Evolutionary conservation across 2,329 filamentous ascomycete species (phyloP).

Genomic region (Neodidymelliopsis sp.): DNA sequence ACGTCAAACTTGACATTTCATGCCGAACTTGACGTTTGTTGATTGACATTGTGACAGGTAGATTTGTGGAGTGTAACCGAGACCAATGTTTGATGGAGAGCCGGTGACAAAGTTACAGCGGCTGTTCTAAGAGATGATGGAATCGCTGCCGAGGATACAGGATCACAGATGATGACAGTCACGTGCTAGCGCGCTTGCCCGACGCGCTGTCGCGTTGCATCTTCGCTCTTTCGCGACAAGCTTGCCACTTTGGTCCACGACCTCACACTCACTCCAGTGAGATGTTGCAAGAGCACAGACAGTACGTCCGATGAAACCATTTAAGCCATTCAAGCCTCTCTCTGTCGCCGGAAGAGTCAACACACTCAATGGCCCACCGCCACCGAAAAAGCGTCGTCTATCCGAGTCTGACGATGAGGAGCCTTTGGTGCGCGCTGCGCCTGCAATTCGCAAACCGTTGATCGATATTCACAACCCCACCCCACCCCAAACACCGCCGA

Average conservation of each 20-base stretch:
- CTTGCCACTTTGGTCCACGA: neutral
- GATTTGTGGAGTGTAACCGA: neutral
- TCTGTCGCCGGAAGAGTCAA: constrained; percentile 40
- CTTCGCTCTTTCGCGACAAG: neutral
- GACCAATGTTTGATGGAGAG: too few species aligned
- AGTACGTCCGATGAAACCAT: constrained; percentile 6
- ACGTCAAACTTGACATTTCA: constrained; percentile 12
- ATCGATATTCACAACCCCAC: constrained; percentile 33
- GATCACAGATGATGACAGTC: neutral
- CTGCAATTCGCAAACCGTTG: constrained; percentile 42
- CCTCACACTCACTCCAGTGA: neutral
- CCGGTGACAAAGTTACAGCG: neutral
- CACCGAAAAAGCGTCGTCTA: constrained; percentile 53
- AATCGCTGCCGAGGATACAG: too few species aligned
- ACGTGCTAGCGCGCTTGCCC: constrained; percentile 8
- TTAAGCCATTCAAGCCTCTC: constrained; percentile 47
- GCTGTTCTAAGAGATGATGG: too few species aligned
- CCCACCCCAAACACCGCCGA: constrained; percentile 23
- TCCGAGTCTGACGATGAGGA: constrained; percentile 40
- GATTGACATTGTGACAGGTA: neutral
- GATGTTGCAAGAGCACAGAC: neutral
- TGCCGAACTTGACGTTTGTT: neutral
- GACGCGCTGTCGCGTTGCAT: constrained; percentile 2
- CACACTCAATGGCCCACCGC: constrained; percentile 37
- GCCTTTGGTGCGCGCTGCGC: constrained; percentile 19